phyloP scores from a whole-genome alignment of 2,329 filamentous ascomycete genomes.

The Aspergillus ochraceus region DNA sequence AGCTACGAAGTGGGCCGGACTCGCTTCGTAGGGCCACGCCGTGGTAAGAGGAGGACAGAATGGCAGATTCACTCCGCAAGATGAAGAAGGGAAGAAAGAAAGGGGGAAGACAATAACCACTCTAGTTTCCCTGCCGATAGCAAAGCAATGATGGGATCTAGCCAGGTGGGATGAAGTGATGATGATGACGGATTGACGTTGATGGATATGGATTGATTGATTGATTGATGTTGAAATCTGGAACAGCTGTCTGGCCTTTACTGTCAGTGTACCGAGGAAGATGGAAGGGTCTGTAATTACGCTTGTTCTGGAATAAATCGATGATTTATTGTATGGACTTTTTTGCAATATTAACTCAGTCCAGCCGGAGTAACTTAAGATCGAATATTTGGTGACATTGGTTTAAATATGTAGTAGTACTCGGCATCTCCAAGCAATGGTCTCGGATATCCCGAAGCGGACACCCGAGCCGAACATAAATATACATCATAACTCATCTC shows the following conservation, averaged over 20 bases:
- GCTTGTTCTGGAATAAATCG: neutral
- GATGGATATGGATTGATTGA: neutral
- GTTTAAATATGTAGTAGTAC: too few relatives aligned
- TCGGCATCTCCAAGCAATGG: neutral
- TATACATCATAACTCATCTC: too few relatives aligned
- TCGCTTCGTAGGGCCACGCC: slow-evolving; percentile 13
- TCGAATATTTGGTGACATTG: neutral
- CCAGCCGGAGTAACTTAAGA: neutral
- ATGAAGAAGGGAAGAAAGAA: too few relatives aligned
- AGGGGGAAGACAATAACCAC: slow-evolving; percentile 4
- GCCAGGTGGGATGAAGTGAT: slow-evolving; percentile 7
- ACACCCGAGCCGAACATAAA: too few relatives aligned
- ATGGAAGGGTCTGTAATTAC: neutral
- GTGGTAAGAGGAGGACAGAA: neutral
- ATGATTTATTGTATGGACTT: neutral
- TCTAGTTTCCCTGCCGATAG: neutral
- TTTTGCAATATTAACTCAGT: neutral
- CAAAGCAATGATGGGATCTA: neutral
- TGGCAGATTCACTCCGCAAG: neutral
- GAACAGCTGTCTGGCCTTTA: neutral
- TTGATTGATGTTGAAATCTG: neutral
- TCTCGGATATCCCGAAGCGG: slow-evolving; percentile 7
- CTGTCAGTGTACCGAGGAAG: neutral
- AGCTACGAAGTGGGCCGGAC: slow-evolving; percentile 15
- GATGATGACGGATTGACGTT: neutral